Conservation (phyloP, 768 basidiomycete genomes). For the Russula brevipes region DNA sequence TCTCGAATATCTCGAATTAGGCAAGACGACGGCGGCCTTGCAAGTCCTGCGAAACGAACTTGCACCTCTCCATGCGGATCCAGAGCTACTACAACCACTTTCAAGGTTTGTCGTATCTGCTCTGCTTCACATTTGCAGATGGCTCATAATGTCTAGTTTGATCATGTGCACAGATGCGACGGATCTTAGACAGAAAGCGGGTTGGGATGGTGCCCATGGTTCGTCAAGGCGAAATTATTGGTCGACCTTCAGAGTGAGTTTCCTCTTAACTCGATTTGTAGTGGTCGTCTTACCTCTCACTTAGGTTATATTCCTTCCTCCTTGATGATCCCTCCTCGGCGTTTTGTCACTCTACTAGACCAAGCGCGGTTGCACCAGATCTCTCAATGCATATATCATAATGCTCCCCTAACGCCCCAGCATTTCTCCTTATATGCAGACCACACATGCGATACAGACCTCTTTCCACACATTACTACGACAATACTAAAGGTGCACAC, state of each 20-base stretch:
- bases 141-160: conserved; percentile 18
- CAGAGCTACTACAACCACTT: conserved; percentile 77
- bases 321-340: conserved; percentile 87
- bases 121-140: background rate
- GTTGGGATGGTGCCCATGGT: conserved; percentile 87
- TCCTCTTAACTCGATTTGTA: background rate
- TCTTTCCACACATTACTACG: conserved; percentile 83
- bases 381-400: conserved; percentile 82
- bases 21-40: conserved; percentile 74
- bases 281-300: background rate
- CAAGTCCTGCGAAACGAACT: conserved; percentile 84
- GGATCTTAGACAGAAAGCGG: conserved; percentile 73
- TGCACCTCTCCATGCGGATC: conserved; percentile 72
- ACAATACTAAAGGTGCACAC: conserved; percentile 79
- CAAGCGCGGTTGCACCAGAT: conserved; percentile 83
- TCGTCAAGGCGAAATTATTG: conserved; percentile 73
- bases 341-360: conserved; percentile 77
- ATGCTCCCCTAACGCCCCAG: conserved; percentile 49
- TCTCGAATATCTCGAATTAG: conserved; percentile 81
- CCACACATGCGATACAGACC: conserved; percentile 72
- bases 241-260: conserved; percentile 73
- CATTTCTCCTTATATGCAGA: conserved; percentile 84
- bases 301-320: conserved; percentile 85
- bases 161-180: conserved; percentile 89
- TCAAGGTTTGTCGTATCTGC: conserved; percentile 59